phyloP scores from a whole-genome alignment of 495 filamentous ascomycete species.

The Daldinia decipiens region DNA sequence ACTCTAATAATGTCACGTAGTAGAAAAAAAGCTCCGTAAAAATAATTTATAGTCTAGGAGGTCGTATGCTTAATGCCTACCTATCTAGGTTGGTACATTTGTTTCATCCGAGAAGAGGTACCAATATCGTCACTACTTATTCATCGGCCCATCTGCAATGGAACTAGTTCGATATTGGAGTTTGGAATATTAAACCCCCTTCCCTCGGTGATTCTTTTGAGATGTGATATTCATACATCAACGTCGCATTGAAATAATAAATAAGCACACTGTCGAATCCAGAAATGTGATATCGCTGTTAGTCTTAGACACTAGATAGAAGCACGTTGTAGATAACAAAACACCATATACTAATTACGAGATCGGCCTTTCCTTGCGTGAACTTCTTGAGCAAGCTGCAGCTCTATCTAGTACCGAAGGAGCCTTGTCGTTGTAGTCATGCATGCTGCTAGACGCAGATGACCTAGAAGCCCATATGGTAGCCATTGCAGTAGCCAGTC shows the following conservation, averaged over 20 bases:
- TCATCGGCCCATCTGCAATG: conserved; percentile 28
- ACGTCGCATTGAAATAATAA: conserved; percentile 36
- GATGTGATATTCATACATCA: conserved; percentile 46
- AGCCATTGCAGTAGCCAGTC: conserved; percentile 10
- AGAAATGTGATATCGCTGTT: conserved; percentile 32
- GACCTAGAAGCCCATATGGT: conserved; percentile 24
- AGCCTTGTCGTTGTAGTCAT: conserved; percentile 35
- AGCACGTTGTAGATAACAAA: conserved; percentile 26
- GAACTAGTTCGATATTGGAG: conserved; percentile 38
- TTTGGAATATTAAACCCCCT: conserved; percentile 30
- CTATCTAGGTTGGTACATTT: conserved; percentile 2
- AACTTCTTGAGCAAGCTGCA: conserved; percentile 30
- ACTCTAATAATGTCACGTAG: conserved; percentile 8
- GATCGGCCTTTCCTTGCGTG: conserved; percentile 17
- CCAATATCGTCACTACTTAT: conserved; percentile 29
- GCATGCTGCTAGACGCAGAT: conserved; percentile 33
- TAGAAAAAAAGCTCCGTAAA: neutral
- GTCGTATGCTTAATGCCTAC: neutral
- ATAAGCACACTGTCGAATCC: conserved; percentile 34
- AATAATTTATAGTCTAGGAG: neutral
- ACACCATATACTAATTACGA: conserved; percentile 14
- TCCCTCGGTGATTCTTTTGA: conserved; percentile 43
- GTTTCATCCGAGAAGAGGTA: conserved; percentile 21
- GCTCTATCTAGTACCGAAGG: conserved; percentile 28
- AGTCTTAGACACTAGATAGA: conserved; percentile 13